Conservation (phyloP, 2,329 filamentous ascomycete genomes). For the Apiospora pterosperma region DNA sequence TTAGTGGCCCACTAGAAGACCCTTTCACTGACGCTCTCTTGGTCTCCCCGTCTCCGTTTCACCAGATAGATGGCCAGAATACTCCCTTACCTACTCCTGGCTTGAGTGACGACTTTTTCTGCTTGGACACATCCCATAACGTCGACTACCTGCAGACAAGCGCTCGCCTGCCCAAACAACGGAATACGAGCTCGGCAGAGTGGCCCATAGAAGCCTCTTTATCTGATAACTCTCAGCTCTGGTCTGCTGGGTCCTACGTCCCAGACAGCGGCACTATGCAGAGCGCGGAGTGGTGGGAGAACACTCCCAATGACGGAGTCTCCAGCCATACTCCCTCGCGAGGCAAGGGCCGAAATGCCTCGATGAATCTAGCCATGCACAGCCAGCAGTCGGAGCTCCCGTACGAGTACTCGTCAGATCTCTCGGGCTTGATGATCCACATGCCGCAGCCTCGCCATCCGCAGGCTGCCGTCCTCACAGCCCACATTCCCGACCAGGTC, state of each 20-base stretch:
- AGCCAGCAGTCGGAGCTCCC: slow-evolving; percentile 36
- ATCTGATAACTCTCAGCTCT: slow-evolving; percentile 16
- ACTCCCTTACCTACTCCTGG: not conserved
- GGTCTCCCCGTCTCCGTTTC: not conserved
- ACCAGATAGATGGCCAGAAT: not conserved
- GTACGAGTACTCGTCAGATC: slow-evolving; percentile 34
- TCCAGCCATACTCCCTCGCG: not conserved
- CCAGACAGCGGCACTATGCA: slow-evolving; percentile 14
- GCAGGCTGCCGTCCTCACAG: slow-evolving; percentile 33
- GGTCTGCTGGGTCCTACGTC: slow-evolving; percentile 12
- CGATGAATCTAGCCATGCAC: slow-evolving; percentile 38
- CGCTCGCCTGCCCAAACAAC: slow-evolving; percentile 14
- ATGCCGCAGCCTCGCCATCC: slow-evolving; percentile 45
- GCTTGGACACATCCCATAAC: slow-evolving; percentile 11
- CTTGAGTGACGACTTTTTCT: slow-evolving; percentile 14
- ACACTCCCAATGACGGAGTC: slow-evolving; percentile 2
- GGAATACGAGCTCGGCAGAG: slow-evolving; percentile 25
- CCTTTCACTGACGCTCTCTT: slow-evolving; percentile 17
- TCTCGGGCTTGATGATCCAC: slow-evolving; percentile 50
- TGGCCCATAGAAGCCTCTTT: slow-evolving; percentile 29
- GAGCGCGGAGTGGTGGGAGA: slow-evolving; percentile 24
- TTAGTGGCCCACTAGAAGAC: slow-evolving; percentile 26
- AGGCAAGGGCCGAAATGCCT: slow-evolving; percentile 19
- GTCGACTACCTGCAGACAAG: slow-evolving; percentile 11
- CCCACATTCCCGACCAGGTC: slow-evolving; percentile 19